These are phyloP conservation scores for Erodium chrysanthum DNA, from an alignment of 441 rosid species.

Conservation along the genomic window DNA sequence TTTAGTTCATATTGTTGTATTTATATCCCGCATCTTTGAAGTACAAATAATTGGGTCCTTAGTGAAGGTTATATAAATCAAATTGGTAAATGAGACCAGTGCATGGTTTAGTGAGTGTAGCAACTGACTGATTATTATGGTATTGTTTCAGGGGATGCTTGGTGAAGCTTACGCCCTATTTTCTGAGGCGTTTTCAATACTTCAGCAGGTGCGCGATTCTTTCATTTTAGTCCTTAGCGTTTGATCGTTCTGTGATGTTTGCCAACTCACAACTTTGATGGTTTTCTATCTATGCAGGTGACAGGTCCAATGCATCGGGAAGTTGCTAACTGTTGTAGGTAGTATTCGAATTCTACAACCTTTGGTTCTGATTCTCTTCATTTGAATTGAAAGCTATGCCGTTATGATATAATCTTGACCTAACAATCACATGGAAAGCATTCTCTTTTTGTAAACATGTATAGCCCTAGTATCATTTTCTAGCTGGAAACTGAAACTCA, in stretches of 20 bases:
- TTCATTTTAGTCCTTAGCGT: not conserved
- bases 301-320: slow-evolving; percentile 99
- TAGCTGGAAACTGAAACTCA: too few relatives aligned
- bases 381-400: not conserved
- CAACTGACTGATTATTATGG: not conserved
- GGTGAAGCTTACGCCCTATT: slow-evolving; percentile 88
- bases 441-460: not conserved
- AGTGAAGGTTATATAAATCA: not conserved
- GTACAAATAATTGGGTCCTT: not conserved
- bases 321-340: slow-evolving; percentile 99
- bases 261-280: not conserved
- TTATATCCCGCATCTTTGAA: not conserved
- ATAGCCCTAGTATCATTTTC: too few relatives aligned
- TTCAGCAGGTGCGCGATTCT: slow-evolving; percentile 66
- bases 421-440: not conserved
- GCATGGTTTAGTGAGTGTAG: not conserved
- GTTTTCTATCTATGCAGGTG: slow-evolving; percentile 45
- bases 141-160: slow-evolving; percentile 73
- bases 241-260: not conserved
- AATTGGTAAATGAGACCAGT: not conserved
- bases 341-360: slow-evolving; percentile 11
- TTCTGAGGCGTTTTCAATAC: slow-evolving; percentile 91
- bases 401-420: not conserved
- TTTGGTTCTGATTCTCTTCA: not conserved
- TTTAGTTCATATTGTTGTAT: not conserved